Conservation (phyloP, 768 basidiomycete genomes). For the Hericium alpestre region DNA sequence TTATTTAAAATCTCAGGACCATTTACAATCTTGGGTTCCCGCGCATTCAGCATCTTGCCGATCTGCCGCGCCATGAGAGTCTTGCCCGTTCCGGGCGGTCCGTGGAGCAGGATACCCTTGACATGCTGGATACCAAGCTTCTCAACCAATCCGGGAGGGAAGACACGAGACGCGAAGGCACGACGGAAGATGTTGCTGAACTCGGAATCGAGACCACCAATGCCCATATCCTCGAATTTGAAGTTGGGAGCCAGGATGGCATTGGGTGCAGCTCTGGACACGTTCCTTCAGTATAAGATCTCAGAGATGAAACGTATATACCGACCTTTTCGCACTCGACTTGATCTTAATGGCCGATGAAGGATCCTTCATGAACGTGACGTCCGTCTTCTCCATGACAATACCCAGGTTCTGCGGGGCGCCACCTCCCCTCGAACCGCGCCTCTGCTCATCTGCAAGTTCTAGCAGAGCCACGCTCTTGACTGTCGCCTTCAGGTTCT, state of each 20-base stretch:
- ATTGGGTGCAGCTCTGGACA: conserved; percentile 70
- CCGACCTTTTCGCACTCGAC: conserved; percentile 79
- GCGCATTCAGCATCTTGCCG: conserved; percentile 96
- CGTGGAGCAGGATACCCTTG: conserved; percentile 94
- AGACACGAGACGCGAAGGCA: conserved; percentile 97
- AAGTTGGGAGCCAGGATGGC: conserved; percentile 96
- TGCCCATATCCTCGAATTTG: conserved; percentile 99
- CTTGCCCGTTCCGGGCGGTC: conserved; percentile 97
- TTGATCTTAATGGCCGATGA: conserved; percentile 81
- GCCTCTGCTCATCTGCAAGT: conserved; percentile 49
- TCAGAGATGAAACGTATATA: neutral
- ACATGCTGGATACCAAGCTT: conserved; percentile 98
- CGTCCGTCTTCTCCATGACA: conserved; percentile 84
- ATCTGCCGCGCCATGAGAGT: conserved; percentile 97
- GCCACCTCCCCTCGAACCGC: conserved; percentile 22
- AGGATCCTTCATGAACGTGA: conserved; percentile 79
- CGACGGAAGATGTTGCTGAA: conserved; percentile 96
- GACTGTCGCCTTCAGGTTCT: conserved; percentile 65
- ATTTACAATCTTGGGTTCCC: conserved; percentile 96
- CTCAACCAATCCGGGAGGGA: conserved; percentile 91
- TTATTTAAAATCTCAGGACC: conserved; percentile 97
- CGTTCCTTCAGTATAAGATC: conserved; percentile 6
- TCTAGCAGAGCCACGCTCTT: conserved; percentile 51
- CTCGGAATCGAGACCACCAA: conserved; percentile 92
- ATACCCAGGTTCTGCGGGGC: conserved; percentile 45